Percentiles rank a stretch among this genome's conserved stretches.
Evolutionary conservation across 2,329 filamentous ascomycete species (phyloP).

Genomic region (Pseudogymnoascus destructans): DNA sequence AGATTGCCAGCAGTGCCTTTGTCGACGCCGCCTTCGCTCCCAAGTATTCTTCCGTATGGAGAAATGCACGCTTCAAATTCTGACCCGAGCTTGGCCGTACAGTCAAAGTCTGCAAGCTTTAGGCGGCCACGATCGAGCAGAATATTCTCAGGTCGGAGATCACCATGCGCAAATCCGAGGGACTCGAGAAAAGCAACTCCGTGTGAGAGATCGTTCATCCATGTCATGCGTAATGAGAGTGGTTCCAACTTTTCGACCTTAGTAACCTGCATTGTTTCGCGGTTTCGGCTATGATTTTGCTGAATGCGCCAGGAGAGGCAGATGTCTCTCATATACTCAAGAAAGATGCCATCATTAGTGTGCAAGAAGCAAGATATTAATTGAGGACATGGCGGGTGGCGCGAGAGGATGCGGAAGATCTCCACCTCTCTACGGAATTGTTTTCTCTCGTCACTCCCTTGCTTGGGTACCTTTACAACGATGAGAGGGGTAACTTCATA

Average conservation of each 20-base stretch:
- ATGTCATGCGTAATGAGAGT: constrained; percentile 27
- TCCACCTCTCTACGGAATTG: no score
- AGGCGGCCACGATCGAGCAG: constrained; percentile 1
- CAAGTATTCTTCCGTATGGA: background rate
- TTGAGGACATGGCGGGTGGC: no score
- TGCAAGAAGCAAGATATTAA: no score
- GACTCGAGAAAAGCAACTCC: constrained; percentile 1
- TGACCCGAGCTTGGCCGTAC: background rate
- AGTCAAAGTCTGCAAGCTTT: constrained; percentile 5
- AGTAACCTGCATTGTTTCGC: no score
- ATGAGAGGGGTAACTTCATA: no score
- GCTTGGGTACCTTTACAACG: no score
- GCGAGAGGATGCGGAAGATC: no score
- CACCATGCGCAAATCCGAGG: background rate
- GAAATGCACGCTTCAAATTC: background rate
- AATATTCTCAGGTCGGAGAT: constrained; percentile 4
- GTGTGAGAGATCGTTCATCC: constrained; percentile 7
- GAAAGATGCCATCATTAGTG: no score
- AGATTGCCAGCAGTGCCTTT: background rate
- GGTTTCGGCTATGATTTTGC: no score
- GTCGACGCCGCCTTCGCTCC: background rate
- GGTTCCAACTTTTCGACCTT: background rate
- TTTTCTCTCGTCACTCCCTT: no score
- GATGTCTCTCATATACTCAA: no score
- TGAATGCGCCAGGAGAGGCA: no score